These are phyloP conservation scores for Ustilaginoidea virens DNA, from an alignment of 2,329 filamentous ascomycete species.

Conservation along the genomic window DNA sequence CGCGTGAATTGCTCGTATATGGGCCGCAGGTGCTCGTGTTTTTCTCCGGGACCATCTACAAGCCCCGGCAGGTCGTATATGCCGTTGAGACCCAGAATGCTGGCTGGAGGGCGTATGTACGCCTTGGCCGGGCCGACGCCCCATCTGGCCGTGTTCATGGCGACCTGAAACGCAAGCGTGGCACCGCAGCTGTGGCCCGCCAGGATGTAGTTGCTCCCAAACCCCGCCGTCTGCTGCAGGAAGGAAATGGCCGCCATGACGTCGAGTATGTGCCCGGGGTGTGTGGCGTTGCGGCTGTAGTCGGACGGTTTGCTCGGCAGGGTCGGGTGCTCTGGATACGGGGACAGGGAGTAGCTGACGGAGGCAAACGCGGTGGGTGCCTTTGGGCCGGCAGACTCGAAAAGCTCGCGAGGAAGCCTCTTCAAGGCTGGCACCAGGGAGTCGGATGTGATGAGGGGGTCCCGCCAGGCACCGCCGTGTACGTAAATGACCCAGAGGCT, in stretches of 20 bases:
- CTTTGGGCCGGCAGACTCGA: conserved; percentile 1
- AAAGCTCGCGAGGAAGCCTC: conserved; percentile 1
- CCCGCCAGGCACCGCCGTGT: conserved; percentile 14
- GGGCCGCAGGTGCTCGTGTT: conserved; percentile 10
- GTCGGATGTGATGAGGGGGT: conserved; percentile 9
- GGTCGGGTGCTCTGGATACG: conserved; percentile 4
- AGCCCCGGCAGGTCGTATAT: conserved; percentile 30
- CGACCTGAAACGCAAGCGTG: conserved; percentile 32
- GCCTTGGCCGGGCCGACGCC: conserved; percentile 6
- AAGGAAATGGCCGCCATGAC: conserved; percentile 28
- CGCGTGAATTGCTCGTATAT: conserved; percentile 27
- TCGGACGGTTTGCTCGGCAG: conserved; percentile 2
- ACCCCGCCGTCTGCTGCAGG: conserved; percentile 25
- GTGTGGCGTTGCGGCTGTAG: conserved; percentile 23
- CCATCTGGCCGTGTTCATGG: conserved; percentile 11
- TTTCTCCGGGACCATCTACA: conserved; percentile 17
- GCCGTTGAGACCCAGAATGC: conserved; percentile 32
- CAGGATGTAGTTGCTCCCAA: conserved; percentile 30
- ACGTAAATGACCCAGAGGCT: conserved; percentile 10
- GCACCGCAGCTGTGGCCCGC: conserved; percentile 43
- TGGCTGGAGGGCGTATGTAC: conserved; percentile 8
- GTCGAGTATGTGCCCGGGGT: conserved; percentile 40
- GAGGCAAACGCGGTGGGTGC: conserved; percentile 5
- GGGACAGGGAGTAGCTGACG: conserved; percentile 5
- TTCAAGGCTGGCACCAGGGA: conserved; percentile 4